Evolutionary conservation across 2,329 filamentous ascomycete species (phyloP).

Genomic region (Fusarium annulatum): DNA sequence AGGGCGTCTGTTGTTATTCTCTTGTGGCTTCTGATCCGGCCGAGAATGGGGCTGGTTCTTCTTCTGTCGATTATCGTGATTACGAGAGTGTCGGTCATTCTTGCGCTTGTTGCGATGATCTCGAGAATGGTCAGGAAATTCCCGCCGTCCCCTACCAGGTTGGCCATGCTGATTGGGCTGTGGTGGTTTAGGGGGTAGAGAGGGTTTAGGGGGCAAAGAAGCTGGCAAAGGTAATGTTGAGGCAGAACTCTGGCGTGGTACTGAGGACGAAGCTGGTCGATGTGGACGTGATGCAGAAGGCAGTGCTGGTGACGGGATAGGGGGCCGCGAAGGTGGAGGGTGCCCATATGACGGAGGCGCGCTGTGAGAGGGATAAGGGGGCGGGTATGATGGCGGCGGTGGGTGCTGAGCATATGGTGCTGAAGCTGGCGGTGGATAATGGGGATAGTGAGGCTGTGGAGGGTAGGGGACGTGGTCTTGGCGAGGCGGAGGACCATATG

Average conservation of each 20-base stretch:
- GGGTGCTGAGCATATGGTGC: constrained; percentile 34
- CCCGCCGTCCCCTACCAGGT: constrained; percentile 37
- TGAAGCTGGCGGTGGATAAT: constrained; percentile 35
- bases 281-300: constrained; percentile 24
- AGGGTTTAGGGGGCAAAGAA: constrained; percentile 50
- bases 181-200: constrained; percentile 48
- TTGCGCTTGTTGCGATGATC: constrained; percentile 48
- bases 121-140: constrained; percentile 44
- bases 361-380: constrained; percentile 36
- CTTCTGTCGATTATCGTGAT: constrained; percentile 46
- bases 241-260: constrained; percentile 29
- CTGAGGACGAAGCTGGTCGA: constrained; percentile 25
- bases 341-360: constrained; percentile 34
- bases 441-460: constrained; percentile 32
- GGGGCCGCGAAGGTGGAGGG: constrained; percentile 25
- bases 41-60: constrained; percentile 38
- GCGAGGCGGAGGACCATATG: constrained; percentile 35
- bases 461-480: constrained; percentile 35
- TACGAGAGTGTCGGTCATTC: constrained; percentile 48
- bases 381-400: constrained; percentile 32
- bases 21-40: constrained; percentile 43
- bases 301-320: constrained; percentile 27
- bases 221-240: constrained; percentile 36
- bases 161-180: constrained; percentile 28
- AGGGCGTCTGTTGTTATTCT: constrained; percentile 23